Evolutionary conservation across 257 asterid genomes (phyloP).

Genomic region (Knoxia roxburghii): DNA sequence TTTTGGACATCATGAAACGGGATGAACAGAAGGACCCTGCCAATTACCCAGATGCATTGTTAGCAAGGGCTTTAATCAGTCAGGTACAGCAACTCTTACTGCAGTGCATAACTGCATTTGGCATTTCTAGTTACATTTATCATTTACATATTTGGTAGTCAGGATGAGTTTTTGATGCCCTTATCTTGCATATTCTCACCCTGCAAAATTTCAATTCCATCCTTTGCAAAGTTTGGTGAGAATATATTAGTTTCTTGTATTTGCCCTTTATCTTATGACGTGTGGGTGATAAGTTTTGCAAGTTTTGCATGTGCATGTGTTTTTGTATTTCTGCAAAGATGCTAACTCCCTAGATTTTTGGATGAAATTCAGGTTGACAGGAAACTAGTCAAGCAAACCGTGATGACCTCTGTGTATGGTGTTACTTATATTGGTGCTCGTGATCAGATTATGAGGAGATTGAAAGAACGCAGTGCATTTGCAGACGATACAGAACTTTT

Average conservation of each 20-base stretch:
- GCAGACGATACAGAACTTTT: conserved; percentile 63
- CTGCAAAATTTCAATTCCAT: not conserved
- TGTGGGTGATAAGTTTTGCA: not conserved
- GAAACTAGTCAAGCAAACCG: conserved; percentile 97
- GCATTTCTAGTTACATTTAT: not conserved
- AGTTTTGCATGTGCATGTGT: not conserved
- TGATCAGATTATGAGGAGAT: conserved; percentile 84
- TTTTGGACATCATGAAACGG: conserved; percentile 76
- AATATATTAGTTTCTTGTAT: not conserved
- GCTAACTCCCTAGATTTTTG: conserved; percentile 8
- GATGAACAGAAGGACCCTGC: conserved; percentile 89
- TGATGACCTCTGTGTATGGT: conserved; percentile 99
- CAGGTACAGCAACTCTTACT: conserved; percentile 45
- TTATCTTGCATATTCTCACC: not conserved
- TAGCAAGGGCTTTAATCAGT: conserved; percentile 58
- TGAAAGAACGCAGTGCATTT: conserved; percentile 76
- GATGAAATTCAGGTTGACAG: conserved; percentile 72
- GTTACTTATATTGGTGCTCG: conserved; percentile 98
- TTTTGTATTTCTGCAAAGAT: not conserved
- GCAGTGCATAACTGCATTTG: not conserved
- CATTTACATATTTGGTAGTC: not conserved
- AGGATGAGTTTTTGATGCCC: not conserved
- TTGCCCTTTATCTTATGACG: not conserved
- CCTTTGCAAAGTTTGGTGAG: not conserved
- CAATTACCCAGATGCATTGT: conserved; percentile 64